A percentile compares a stretch with the other conserved stretches of the same genome.
Evolutionary conservation across 179 eudicot species (phyloP).

Genomic region (Spinacia oleracea): DNA sequence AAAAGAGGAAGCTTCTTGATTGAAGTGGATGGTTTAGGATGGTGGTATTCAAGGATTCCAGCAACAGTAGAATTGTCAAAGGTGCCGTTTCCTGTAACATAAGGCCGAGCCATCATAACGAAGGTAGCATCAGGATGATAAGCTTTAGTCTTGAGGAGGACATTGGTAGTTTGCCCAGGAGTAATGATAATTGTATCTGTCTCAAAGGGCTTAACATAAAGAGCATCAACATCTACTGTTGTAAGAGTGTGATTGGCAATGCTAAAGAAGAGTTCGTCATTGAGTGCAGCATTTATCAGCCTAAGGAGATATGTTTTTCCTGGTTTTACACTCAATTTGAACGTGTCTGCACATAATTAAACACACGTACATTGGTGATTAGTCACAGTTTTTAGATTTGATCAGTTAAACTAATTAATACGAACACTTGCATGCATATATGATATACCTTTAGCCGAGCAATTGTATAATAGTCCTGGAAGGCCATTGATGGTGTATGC

Average conservation of each 20-base stretch:
- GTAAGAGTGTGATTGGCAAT: slow-evolving; percentile 40
- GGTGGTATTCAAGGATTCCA: slow-evolving; percentile 33
- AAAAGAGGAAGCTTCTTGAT: slow-evolving; percentile 24
- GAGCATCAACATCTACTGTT: slow-evolving; percentile 36
- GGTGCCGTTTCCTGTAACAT: slow-evolving; percentile 28
- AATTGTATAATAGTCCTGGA: slow-evolving; percentile 39
- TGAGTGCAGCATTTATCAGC: slow-evolving; percentile 39
- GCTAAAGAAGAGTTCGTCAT: slow-evolving; percentile 39
- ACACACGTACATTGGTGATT: background rate
- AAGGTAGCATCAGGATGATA: slow-evolving; percentile 26
- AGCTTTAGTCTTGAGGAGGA: slow-evolving; percentile 34
- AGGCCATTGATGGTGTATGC: slow-evolving; percentile 42
- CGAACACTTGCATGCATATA: background rate
- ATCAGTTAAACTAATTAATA: background rate
- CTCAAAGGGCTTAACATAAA: slow-evolving; percentile 37
- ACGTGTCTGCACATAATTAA: slow-evolving; percentile 29
- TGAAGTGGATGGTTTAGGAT: slow-evolving; percentile 15
- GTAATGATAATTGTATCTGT: slow-evolving; percentile 31
- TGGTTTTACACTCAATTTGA: slow-evolving; percentile 32
- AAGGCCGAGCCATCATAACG: slow-evolving; percentile 38
- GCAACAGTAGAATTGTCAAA: slow-evolving; percentile 40
- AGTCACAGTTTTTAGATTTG: background rate
- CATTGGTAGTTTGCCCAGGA: slow-evolving; percentile 38
- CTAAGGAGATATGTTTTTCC: slow-evolving; percentile 33
- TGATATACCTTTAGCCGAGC: slow-evolving; percentile 35